Evolutionary conservation across 192 early-diverging fungal genomes (phyloP), one percentile per base, ranked within the genome.

Genomic region (Backusella tarrabulga): DNA sequence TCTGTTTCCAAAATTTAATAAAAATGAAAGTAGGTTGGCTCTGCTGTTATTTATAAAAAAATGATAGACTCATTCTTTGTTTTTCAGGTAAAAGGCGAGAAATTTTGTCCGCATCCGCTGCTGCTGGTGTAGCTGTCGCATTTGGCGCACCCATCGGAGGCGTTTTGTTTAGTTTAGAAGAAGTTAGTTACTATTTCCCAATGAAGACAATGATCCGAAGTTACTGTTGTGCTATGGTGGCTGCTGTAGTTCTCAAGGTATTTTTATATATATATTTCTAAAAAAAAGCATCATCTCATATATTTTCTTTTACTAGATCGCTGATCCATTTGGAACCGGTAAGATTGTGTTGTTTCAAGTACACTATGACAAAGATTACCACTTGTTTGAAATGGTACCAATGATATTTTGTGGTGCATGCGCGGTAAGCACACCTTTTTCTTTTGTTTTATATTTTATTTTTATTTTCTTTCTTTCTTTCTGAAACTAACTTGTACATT

Each of bases 141-240:
- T 99, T 99, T 84, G 97, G 97, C 29, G 95, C 97, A 1, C 97
- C 97, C 0, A 97, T 99, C 76, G 97, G 97, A 44, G 97, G 97
- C 4, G 97, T 98, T 15, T 84, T 98, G 70, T 97, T 98, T 77
- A 93, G 94, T 34, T 84, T 99, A 23, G 97, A 99, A 77, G 95
- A 97, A 76, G 93, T 97, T 71, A 93, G 91, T 63, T 97, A 96
- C 75, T 95, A 93, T 74, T 97, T 98, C 77, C 96, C 98, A 19
- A 88, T 94, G 19, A 95, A 96, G 74, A 97, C 97, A 5, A 95
- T 99, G 94, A 92, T 95, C 85, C 90, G 95, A 68, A 95, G 93
- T 67, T 94, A 93, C 82, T 98, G 98, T 83, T 98, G 96, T 80
- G 97, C 98, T 35, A 90, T 97, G 67, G 93, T 94, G 0, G 94